A percentile compares a stretch with the other conserved stretches of the same genome.
Conservation (phyloP, 2,329 filamentous ascomycete genomes). For the Venturia nashicola region DNA sequence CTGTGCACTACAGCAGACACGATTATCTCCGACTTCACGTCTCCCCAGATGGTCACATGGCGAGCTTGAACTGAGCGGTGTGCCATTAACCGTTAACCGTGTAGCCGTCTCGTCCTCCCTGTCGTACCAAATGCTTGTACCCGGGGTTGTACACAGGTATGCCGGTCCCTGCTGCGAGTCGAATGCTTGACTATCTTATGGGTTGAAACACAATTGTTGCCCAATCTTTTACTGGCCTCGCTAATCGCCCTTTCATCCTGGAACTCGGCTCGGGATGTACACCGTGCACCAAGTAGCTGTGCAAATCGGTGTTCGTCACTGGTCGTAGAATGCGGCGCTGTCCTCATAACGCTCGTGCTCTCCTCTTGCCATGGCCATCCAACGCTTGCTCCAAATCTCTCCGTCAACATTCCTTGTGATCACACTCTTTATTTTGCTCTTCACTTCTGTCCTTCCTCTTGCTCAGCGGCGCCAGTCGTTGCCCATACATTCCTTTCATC, state of each 20-base stretch:
- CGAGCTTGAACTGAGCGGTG: background rate
- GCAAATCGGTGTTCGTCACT: background rate
- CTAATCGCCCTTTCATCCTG: background rate
- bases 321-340: background rate
- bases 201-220: background rate
- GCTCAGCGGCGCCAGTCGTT: background rate
- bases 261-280: background rate
- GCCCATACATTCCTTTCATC: background rate
- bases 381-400: background rate
- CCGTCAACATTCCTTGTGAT: background rate
- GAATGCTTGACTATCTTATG: background rate
- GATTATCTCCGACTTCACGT: background rate
- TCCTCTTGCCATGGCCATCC: background rate
- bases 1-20: background rate
- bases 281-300: background rate
- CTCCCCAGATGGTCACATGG: background rate
- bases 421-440: background rate
- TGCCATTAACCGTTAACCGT: background rate
- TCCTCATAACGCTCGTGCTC: background rate
- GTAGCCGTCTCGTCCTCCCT: background rate
- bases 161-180: background rate
- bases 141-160: background rate
- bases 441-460: background rate
- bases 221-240: background rate
- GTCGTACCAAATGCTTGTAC: background rate